Base-by-base conservation (phyloP, 225 moss, liverwort and hornwort genomes). In the Asterella californica region DNA sequence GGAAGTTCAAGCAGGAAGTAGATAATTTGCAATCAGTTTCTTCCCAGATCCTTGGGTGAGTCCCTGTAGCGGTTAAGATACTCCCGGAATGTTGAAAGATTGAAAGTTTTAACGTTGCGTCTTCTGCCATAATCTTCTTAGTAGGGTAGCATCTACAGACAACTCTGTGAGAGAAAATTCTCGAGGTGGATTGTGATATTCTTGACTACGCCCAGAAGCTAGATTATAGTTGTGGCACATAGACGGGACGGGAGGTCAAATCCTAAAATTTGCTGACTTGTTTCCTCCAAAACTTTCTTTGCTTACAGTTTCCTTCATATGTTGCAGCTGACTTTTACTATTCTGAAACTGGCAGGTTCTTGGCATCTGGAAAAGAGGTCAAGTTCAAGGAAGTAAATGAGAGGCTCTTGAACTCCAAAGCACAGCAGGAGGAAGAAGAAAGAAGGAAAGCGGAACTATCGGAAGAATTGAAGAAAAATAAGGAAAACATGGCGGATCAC, bases 1-100 rank as follows among this genome's bases (percentile, higher is more conserved):
- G 91, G 76, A 88, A 80, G 66, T 93, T 99, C 74, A 90, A 91
- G 79, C 90, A 92, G 80, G 92, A 92, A 74, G 81, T 90, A 77
- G 87, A 88, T 61, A 85, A 79, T 61, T 82, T 95, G 69, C 82
- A 83, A 63, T 79, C 67, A 78, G 66, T 84, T 50, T 84, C 89
- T 48, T 88, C 90, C 45, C 89, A 83, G 42, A 89, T 99, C 71
- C 88, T 91, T 62, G 85, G 82, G 94, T 99, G 87, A 79, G 89
- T 80, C 15, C 32, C 32, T 74, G 27, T 22, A 6, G 5, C 36
- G 50, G 25, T 29, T 48, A 6, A 74, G 59, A 48, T 48, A 48
- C 6, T 52, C 17, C 12, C 52, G 52, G 12, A 52, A 17, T 52
- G 52, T 52, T 52, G 52, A 52, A 52, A 52, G 17, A 52, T 52